These are phyloP conservation scores for Blastobotrys attinorum DNA, from an alignment of 805 yeast genomes.

Conservation along the genomic window DNA sequence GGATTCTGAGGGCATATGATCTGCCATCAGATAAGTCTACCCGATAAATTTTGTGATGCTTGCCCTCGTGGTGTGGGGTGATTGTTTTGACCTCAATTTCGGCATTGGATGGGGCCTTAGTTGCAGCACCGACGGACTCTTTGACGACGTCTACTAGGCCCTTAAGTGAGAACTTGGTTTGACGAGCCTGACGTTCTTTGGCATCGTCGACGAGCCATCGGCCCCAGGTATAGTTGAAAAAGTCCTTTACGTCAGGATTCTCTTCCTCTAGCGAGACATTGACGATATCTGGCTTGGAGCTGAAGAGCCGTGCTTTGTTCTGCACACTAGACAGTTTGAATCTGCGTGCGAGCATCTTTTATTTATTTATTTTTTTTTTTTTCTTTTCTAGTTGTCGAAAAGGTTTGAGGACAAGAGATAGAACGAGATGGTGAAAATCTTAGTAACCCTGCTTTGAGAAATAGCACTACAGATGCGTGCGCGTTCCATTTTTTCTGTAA, in stretches of 20 bases:
- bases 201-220: constrained; percentile 82
- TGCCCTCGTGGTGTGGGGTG: constrained; percentile 86
- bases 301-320: neutral
- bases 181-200: constrained; percentile 64
- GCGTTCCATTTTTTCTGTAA: too few species aligned
- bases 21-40: constrained; percentile 55
- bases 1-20: constrained; percentile 67
- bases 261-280: constrained; percentile 2
- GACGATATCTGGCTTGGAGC: neutral
- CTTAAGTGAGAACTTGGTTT: constrained; percentile 71
- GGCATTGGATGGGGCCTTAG: constrained; percentile 36
- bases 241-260: constrained; percentile 22
- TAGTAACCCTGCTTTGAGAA: too few species aligned
- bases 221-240: constrained; percentile 92
- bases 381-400: neutral
- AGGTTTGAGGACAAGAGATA: too few species aligned
- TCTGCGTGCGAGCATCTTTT: neutral
- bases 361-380: neutral
- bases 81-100: constrained; percentile 55
- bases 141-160: constrained; percentile 47
- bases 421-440: too few species aligned
- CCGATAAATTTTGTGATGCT: constrained; percentile 82
- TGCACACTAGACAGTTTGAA: too few species aligned
- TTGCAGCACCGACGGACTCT: constrained; percentile 20
- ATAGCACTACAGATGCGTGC: too few species aligned